Evolutionary conservation across 78 protist genomes (phyloP), one percentile per base, ranked within the genome.

Genomic region (Dictyostelium firmibasis): DNA sequence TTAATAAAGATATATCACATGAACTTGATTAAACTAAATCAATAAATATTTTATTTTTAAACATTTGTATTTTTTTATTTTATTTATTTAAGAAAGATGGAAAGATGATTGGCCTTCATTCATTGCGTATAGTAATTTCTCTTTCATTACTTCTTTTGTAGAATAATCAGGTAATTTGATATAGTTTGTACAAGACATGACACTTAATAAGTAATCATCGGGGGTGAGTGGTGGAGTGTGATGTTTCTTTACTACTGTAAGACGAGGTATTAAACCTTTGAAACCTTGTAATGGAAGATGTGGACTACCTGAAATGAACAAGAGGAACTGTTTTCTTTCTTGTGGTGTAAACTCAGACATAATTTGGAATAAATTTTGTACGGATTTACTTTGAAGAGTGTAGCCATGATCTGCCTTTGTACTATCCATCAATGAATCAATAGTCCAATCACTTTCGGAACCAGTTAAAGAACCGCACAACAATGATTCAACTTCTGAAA

Each of bases 131-230:
- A 97, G 43, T 23, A 97, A 72, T 23, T 92, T 88, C 41, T 84
- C 18, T 60, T 64, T 60, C 97, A 97, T 83, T 25, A 97, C 64
- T n/a, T 43, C 92, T 84, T 77, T 84, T 5, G 92, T 33, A 1
- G 98, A 94, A 91, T 97, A 97, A 50, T 95, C 97, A 31, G 98
- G 98, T 41, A 97, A 69, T 86, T 97, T 97, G 62, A 97, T 95
- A 83, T 97, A 97, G 75, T 97, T 95, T 60, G 97, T 86, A 75
- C 98, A 97, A 44, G 97, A 96, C 93, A 95, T 97, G 29, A 97
- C 98, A 50, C 91, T 69, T 1, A 97, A 97, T 13, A 97, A 60
- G 64, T 86, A 94, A 27, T 82, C 94, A 93, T 97, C 98, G 0
- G 97, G 92, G 2, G 86, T 11, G 35, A 33, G 25, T 14, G 85